Evolutionary conservation across 163 green algal genomes (phyloP).

Genomic region (Scenedesmus sp.): DNA sequence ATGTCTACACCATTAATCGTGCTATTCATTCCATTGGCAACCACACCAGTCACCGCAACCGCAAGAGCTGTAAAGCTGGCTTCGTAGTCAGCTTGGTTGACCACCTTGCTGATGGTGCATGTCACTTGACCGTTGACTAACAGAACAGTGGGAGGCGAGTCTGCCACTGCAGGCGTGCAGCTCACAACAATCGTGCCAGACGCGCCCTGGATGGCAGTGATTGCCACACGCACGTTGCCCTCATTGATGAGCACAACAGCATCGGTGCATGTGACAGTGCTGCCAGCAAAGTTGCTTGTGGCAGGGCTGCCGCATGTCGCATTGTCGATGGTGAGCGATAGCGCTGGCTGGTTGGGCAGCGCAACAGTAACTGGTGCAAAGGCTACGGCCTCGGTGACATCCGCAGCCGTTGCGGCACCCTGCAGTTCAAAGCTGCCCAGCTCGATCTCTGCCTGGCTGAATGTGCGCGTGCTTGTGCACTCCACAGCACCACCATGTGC

Average conservation of each 20-base stretch:
- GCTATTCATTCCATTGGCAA: neutral
- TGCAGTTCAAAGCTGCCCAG: neutral
- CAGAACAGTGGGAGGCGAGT: neutral
- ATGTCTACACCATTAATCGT: neutral
- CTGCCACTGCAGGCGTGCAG: neutral
- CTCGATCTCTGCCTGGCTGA: neutral
- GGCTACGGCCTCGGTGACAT: neutral
- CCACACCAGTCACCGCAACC: neutral
- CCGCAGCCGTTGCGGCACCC: neutral
- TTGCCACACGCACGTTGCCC: neutral
- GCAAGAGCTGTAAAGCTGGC: neutral
- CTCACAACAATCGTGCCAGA: neutral
- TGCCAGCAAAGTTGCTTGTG: neutral
- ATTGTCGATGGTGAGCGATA: neutral
- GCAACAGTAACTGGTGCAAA: neutral
- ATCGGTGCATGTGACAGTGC: neutral
- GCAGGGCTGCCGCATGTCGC: neutral
- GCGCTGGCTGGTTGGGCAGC: neutral
- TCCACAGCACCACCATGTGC: neutral
- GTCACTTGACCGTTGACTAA: neutral
- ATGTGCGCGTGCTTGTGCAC: neutral
- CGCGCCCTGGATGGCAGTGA: neutral
- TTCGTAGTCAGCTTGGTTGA: neutral
- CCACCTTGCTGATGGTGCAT: neutral
- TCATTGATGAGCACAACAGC: neutral